Conservation (phyloP, 2,329 filamentous ascomycete species). For the Geosmithia putterillii region DNA sequence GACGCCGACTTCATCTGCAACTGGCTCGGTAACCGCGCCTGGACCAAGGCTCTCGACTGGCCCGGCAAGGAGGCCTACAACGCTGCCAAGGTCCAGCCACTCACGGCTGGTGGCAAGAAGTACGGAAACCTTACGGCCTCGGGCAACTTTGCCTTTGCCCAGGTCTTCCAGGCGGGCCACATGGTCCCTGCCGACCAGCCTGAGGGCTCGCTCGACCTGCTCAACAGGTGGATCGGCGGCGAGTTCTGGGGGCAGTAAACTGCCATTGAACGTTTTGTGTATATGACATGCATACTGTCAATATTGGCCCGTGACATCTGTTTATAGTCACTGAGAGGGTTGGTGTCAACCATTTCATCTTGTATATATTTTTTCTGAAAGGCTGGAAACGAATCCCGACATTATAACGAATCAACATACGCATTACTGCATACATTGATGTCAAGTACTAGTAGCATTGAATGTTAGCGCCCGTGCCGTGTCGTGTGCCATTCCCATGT, state of each 20-base stretch:
- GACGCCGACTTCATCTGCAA: slow-evolving; percentile 90
- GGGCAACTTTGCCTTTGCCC: slow-evolving; percentile 6
- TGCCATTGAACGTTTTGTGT: neutral
- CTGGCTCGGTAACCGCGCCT: slow-evolving; percentile 96
- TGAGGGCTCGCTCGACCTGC: slow-evolving; percentile 4
- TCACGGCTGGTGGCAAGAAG: slow-evolving; percentile 39
- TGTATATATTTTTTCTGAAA: no score
- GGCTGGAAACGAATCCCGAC: no score
- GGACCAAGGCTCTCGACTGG: slow-evolving; percentile 92
- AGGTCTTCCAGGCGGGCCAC: slow-evolving; percentile 6
- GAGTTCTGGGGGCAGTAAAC: slow-evolving; percentile 2
- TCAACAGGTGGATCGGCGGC: slow-evolving; percentile 7
- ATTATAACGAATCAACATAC: no score
- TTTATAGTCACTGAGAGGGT: no score
- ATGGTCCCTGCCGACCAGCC: slow-evolving; percentile 6
- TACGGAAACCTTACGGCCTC: slow-evolving; percentile 5
- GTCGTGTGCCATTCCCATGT: no score
- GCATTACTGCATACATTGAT: no score
- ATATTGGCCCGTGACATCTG: no score
- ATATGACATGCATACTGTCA: neutral
- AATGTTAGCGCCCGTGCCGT: no score
- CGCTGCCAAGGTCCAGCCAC: slow-evolving; percentile 54
- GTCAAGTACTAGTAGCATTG: no score
- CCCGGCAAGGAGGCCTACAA: slow-evolving; percentile 72
- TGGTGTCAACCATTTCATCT: no score